Evolutionary conservation across 2,329 filamentous ascomycete genomes (phyloP).

Genomic region (Colletotrichum chlorophyti): DNA sequence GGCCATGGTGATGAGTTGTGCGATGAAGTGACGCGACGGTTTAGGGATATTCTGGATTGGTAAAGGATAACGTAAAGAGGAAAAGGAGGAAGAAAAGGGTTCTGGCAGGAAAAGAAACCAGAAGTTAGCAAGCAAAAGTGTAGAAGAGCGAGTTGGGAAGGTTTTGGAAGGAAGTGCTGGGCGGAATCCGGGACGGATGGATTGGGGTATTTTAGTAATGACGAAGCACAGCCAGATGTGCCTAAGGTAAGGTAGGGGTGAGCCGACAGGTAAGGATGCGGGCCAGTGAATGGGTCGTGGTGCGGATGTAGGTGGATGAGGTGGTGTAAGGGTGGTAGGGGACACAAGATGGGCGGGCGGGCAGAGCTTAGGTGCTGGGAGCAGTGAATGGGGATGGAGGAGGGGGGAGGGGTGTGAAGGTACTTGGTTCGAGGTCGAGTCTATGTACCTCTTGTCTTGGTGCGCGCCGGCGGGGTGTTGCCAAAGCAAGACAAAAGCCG

Average conservation of each 20-base stretch:
- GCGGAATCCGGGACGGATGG: conserved; percentile 28
- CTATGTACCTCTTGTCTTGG: conserved; percentile 2
- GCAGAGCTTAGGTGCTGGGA: background rate
- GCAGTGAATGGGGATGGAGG: background rate
- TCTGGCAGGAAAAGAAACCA: conserved; percentile 20
- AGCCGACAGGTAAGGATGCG: conserved; percentile 19
- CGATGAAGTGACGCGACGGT: conserved; percentile 8
- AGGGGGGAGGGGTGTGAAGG: background rate
- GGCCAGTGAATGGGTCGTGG: too few species aligned
- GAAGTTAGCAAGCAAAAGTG: conserved; percentile 24
- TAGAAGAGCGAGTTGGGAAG: conserved; percentile 27
- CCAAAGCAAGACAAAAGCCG: conserved; percentile 14
- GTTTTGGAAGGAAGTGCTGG: conserved; percentile 23
- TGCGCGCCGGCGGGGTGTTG: conserved; percentile 3
- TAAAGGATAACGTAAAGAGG: background rate
- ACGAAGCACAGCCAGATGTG: conserved; percentile 29
- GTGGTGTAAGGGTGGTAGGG: background rate
- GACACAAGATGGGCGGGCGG: background rate
- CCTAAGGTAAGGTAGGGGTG: conserved; percentile 25
- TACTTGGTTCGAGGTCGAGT: conserved; percentile 15
- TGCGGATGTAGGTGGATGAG: conserved; percentile 10
- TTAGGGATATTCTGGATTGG: background rate
- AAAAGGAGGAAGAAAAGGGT: background rate
- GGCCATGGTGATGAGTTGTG: conserved; percentile 31
- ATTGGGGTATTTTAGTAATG: conserved; percentile 32